Evolutionary conservation across 257 asterid genomes (phyloP).

Genomic region (Penstemon newberryi): DNA sequence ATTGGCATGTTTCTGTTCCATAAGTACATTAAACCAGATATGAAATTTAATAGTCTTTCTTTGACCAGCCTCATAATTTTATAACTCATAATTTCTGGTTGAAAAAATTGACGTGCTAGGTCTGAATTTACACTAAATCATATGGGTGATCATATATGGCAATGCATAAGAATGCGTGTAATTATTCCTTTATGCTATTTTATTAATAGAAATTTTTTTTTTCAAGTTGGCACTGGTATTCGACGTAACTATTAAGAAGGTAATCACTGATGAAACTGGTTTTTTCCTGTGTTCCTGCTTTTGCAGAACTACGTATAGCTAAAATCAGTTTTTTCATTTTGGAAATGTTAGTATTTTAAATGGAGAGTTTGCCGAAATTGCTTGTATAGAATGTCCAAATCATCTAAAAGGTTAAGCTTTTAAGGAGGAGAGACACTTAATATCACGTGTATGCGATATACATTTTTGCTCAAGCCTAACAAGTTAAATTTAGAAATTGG

Average conservation of each 20-base stretch:
- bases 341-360: too few species aligned
- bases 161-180: constrained; percentile 11
- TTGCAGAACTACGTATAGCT: not conserved
- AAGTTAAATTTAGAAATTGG: too few species aligned
- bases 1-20: not conserved
- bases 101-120: not conserved
- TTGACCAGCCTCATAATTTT: not conserved
- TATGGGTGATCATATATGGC: constrained; percentile 15
- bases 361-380: constrained; percentile 14
- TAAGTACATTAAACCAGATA: not conserved
- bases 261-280: not conserved
- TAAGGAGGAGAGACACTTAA: too few species aligned
- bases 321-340: not conserved
- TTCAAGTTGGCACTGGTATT: constrained; percentile 5
- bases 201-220: not conserved
- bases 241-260: not conserved
- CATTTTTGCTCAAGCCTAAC: too few species aligned
- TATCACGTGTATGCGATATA: too few species aligned
- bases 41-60: not conserved
- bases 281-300: not conserved
- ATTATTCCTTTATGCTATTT: not conserved
- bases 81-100: not conserved
- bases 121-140: not conserved
- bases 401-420: too few species aligned
- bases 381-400: not conserved